Conservation (phyloP, 805 yeast species). For the Grigorovia yakushimaensis region DNA sequence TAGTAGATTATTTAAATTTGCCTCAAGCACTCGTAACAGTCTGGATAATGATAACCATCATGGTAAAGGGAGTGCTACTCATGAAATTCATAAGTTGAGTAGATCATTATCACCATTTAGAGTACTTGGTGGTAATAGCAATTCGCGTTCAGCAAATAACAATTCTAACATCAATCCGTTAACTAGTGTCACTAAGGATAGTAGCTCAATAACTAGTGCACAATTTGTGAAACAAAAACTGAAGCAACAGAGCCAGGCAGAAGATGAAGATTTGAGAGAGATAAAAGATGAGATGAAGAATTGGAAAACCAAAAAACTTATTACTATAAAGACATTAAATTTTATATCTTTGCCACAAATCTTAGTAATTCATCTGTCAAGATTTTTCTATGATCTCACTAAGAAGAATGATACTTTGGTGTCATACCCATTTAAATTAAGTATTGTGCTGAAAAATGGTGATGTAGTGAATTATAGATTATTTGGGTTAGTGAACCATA, state of each 20-base stretch:
- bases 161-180: neutral
- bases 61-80: neutral
- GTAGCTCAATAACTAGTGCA: neutral
- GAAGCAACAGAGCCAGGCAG: constrained; percentile 1
- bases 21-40: neutral
- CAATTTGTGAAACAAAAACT: constrained; percentile 1
- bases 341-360: constrained; percentile 75
- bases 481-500: constrained; percentile 59
- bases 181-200: neutral
- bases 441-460: constrained; percentile 35
- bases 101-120: constrained; percentile 28
- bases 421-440: constrained; percentile 45
- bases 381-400: constrained; percentile 53
- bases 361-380: constrained; percentile 72
- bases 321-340: constrained; percentile 57
- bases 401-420: constrained; percentile 44
- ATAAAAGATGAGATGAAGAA: constrained; percentile 6
- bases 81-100: constrained; percentile 4
- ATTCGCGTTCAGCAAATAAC: neutral
- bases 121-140: constrained; percentile 7
- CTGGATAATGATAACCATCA: neutral
- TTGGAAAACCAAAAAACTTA: constrained; percentile 16
- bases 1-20: constrained; percentile 2
- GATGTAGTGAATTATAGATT: constrained; percentile 38
- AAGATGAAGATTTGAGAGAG: constrained; percentile 2